Conservation (phyloP, 148 eudicot species). For the Fagopyrum tataricum region DNA sequence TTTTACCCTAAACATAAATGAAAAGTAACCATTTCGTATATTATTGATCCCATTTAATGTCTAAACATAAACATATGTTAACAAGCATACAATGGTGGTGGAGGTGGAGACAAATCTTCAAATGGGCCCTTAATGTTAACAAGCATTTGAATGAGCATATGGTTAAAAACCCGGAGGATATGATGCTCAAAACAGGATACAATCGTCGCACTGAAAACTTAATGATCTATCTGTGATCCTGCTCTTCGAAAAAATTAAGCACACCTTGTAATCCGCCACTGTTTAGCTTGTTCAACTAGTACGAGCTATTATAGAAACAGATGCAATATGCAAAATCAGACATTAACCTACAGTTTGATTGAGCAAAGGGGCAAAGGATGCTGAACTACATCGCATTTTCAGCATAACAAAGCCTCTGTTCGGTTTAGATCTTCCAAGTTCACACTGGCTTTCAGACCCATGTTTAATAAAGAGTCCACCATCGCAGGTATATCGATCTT, state of each 20-base stretch:
- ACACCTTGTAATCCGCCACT: not conserved
- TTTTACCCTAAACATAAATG: too few relatives aligned
- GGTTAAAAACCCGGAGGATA: not conserved
- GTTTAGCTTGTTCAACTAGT: not conserved
- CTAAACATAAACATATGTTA: too few relatives aligned
- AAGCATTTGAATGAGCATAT: too few relatives aligned
- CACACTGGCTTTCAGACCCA: constrained; percentile 43
- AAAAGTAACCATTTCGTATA: too few relatives aligned
- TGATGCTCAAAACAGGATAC: not conserved
- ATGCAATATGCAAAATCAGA: not conserved
- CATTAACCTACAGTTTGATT: not conserved
- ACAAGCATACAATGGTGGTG: too few relatives aligned
- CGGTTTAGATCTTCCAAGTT: constrained; percentile 40
- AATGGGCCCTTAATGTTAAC: too few relatives aligned
- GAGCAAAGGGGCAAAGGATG: not conserved
- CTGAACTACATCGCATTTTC: not conserved
- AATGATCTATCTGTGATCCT: not conserved
- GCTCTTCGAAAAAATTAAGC: not conserved
- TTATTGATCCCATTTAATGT: too few relatives aligned
- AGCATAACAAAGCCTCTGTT: constrained; percentile 32
- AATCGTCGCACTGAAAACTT: not conserved
- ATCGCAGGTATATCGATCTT: constrained; percentile 54
- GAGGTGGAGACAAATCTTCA: too few relatives aligned
- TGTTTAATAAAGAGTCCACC: constrained; percentile 35
- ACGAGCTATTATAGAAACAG: not conserved